phyloP scores from a whole-genome alignment of 495 filamentous ascomycete genomes.

The Parathielavia appendiculata region DNA sequence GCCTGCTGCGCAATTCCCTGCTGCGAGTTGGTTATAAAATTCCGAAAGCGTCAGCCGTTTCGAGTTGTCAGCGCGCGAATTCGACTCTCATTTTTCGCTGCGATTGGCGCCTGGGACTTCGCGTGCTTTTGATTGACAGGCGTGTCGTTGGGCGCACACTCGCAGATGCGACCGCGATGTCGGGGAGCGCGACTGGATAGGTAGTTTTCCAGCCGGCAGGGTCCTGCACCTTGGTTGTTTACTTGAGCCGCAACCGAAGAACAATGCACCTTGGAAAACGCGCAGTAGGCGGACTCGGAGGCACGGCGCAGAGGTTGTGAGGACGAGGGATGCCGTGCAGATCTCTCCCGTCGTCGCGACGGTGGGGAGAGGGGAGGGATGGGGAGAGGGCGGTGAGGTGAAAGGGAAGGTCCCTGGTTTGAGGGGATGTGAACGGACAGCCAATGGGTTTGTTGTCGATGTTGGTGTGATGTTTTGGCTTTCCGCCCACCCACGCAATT shows the following conservation, averaged over 20 bases:
- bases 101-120: constrained; percentile 6
- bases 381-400: constrained; percentile 13
- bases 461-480: constrained; percentile 2
- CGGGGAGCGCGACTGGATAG: constrained; percentile 6
- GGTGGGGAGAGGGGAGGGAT: background rate
- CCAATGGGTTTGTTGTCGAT: constrained; percentile 16
- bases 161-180: constrained; percentile 9
- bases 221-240: constrained; percentile 19
- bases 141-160: constrained; percentile 5
- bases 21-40: constrained; percentile 10
- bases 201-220: background rate
- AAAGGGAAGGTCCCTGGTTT: constrained; percentile 3
- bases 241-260: constrained; percentile 25
- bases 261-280: constrained; percentile 21
- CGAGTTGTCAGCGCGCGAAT: constrained; percentile 17
- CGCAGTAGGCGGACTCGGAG: constrained; percentile 5
- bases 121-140: constrained; percentile 9
- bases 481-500: background rate
- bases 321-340: background rate
- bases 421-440: constrained; percentile 3
- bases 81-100: constrained; percentile 18
- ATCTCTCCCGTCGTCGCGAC: constrained; percentile 11
- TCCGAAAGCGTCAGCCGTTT: constrained; percentile 10
- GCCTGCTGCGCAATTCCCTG: constrained; percentile 14
- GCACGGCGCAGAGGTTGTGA: constrained; percentile 11